Evolutionary conservation across 441 rosid genomes (phyloP).

Genomic region (Arabidopsis hybrid): DNA sequence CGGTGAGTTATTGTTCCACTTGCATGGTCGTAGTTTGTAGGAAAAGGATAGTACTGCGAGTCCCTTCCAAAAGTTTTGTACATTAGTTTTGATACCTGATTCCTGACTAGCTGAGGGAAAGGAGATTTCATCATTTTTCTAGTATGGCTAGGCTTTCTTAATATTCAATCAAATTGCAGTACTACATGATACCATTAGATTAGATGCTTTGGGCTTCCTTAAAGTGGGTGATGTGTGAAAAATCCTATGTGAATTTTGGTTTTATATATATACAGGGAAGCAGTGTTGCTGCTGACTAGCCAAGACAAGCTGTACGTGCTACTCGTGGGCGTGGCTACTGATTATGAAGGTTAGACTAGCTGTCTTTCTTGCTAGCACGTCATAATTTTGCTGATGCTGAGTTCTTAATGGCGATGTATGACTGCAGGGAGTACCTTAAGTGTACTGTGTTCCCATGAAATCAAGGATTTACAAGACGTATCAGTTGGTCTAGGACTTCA

Average conservation of each 20-base stretch:
- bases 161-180: background rate
- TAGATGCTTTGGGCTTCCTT: constrained; percentile 13
- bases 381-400: constrained; percentile 35
- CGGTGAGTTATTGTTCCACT: constrained; percentile 54
- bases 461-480: constrained; percentile 75
- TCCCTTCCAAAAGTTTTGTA: background rate
- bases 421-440: constrained; percentile 70
- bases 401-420: constrained; percentile 41
- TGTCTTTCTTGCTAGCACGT: constrained; percentile 25
- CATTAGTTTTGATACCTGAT: constrained; percentile 1
- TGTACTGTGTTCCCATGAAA: constrained; percentile 64
- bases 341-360: constrained; percentile 67
- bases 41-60: background rate
- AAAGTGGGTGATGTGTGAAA: constrained; percentile 18
- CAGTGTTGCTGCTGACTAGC: constrained; percentile 68
- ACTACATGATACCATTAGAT: background rate
- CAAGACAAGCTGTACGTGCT: constrained; percentile 71
- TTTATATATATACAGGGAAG: constrained; percentile 60
- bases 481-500: constrained; percentile 83
- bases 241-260: background rate
- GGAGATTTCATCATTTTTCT: background rate
- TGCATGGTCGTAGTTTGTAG: constrained; percentile 21
- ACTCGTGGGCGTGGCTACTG: constrained; percentile 62
- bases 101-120: constrained; percentile 1
- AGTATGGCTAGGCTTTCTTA: constrained; percentile 12